phyloP scores from a whole-genome alignment of 768 basidiomycete species.

The Exidia glandulosa region DNA sequence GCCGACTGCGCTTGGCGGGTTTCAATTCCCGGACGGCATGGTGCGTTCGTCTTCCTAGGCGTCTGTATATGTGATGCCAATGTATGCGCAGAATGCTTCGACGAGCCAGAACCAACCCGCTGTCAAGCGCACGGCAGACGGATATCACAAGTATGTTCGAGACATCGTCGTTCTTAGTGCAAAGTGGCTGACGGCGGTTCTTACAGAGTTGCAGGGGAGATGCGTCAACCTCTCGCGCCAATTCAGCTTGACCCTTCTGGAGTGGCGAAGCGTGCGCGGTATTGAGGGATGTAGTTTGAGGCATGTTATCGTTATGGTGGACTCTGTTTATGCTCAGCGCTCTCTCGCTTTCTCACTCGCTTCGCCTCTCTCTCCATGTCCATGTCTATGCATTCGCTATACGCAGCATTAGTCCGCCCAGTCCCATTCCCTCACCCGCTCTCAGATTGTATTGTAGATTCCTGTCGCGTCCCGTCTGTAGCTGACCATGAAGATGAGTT shows the following conservation, averaged over 20 bases:
- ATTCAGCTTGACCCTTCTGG: background rate
- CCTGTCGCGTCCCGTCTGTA: too few species aligned
- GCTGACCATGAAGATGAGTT: too few species aligned
- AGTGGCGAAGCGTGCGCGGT: background rate
- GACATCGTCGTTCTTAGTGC: background rate
- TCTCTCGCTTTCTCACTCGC: too few species aligned
- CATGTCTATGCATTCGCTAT: too few species aligned
- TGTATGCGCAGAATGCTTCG: background rate
- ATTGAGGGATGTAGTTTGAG: background rate
- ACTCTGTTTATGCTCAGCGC: too few species aligned
- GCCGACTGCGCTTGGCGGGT: slow-evolving; percentile 36
- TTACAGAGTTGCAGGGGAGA: background rate
- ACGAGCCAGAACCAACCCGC: background rate
- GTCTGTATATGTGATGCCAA: background rate
- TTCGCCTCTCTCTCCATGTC: too few species aligned
- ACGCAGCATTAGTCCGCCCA: too few species aligned
- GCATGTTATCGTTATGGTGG: background rate
- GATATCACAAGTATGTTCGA: background rate
- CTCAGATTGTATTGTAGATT: too few species aligned
- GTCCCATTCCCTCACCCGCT: too few species aligned
- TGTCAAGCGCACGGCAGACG: background rate
- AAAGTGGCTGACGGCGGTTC: background rate
- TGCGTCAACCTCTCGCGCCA: background rate
- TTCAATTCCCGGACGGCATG: slow-evolving; percentile 36
- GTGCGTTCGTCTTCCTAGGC: slow-evolving; percentile 25